Evolutionary conservation across 306 rosid species (phyloP).

Genomic region (Cucumis cinereus): DNA sequence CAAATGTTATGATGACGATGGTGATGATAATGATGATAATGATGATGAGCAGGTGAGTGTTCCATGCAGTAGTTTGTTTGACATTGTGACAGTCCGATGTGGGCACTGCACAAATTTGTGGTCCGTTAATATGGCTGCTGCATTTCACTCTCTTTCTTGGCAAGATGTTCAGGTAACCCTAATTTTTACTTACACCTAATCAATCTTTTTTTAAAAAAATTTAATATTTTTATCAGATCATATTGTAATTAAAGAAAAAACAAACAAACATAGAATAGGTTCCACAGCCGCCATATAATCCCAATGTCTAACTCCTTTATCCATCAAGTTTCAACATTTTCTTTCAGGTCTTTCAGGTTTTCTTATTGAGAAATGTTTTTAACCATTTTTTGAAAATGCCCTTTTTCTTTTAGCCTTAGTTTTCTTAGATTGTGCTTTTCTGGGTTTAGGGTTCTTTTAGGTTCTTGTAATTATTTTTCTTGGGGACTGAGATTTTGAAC

Average conservation of each 20-base stretch:
- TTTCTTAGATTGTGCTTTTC: not conserved
- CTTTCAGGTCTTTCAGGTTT: not conserved
- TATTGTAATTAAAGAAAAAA: too few species aligned
- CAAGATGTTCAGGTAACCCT: constrained; percentile 65
- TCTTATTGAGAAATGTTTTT: not conserved
- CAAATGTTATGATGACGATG: not conserved
- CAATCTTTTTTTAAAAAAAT: not conserved
- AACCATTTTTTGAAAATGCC: not conserved
- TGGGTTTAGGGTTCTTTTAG: constrained; percentile 1
- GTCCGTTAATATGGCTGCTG: constrained; percentile 99
- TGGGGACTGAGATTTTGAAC: not conserved
- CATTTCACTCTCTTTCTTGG: constrained; percentile 86
- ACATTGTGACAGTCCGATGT: constrained; percentile 97
- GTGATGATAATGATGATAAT: not conserved
- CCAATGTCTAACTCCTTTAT: constrained; percentile 9
- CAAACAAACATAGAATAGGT: not conserved
- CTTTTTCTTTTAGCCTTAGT: not conserved
- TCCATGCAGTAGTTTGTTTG: constrained; percentile 90
- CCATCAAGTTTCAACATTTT: not conserved
- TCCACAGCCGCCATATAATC: constrained; percentile 53
- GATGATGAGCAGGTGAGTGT: constrained; percentile 75
- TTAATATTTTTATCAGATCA: too few species aligned
- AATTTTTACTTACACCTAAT: not conserved
- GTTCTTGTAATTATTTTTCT: not conserved
- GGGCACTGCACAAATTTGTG: constrained; percentile 99